These are phyloP conservation scores for Thielaviopsis populi DNA, from an alignment of 2,329 filamentous ascomycete species.

Conservation along the genomic window DNA sequence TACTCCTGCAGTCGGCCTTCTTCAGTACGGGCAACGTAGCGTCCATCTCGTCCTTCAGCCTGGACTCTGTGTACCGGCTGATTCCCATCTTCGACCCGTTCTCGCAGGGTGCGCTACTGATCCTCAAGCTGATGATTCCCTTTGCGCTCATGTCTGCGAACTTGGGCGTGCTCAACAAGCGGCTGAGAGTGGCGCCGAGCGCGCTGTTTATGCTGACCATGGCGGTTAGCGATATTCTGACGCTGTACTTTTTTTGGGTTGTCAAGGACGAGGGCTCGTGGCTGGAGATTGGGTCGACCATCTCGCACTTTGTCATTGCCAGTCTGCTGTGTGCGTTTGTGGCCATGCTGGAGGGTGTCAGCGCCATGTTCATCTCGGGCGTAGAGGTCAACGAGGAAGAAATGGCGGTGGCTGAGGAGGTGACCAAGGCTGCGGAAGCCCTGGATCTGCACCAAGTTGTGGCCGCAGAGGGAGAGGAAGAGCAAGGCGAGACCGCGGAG, in stretches of 20 bases:
- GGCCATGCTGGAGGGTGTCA: conserved; percentile 69
- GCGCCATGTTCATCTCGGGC: conserved; percentile 66
- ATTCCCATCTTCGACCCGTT: conserved; percentile 91
- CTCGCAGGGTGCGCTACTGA: conserved; percentile 69
- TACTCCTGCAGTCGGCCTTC: conserved; percentile 85
- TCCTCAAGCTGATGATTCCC: conserved; percentile 83
- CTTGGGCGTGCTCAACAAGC: conserved; percentile 78
- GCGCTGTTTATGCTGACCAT: conserved; percentile 92
- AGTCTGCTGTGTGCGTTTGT: conserved; percentile 85
- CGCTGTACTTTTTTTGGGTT: conserved; percentile 94
- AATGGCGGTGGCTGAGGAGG: conserved; percentile 20
- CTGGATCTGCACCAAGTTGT: not conserved
- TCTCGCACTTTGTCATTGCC: conserved; percentile 88
- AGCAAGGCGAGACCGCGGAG: not conserved
- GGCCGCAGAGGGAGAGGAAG: not conserved
- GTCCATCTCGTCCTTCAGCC: conserved; percentile 79
- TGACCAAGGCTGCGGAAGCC: not conserved
- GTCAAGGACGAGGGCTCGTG: conserved; percentile 93
- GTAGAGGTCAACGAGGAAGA: conserved; percentile 44
- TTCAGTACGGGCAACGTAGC: conserved; percentile 96
- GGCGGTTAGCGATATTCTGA: conserved; percentile 79
- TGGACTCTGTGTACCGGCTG: conserved; percentile 77
- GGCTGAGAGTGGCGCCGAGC: conserved; percentile 69
- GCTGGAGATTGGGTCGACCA: conserved; percentile 94
- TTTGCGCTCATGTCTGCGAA: conserved; percentile 88